Percentiles rank a stretch among this genome's conserved stretches.
These are phyloP conservation scores for Aspergillus saccharolyticus DNA, from an alignment of 495 filamentous ascomycete species.

Conservation along the genomic window DNA sequence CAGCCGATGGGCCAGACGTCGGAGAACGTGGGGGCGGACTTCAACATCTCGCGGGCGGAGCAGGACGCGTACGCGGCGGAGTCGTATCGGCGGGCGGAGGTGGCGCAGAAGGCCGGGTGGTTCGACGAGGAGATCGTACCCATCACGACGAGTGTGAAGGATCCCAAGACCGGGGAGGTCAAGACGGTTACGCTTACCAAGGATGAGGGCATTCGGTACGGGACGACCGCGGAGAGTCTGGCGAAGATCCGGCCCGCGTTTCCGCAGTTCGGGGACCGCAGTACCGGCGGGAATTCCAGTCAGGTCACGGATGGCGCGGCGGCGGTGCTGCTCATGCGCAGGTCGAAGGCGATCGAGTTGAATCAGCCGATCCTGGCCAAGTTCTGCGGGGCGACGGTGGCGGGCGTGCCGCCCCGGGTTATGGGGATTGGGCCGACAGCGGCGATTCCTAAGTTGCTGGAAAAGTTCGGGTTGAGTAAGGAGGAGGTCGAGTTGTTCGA, in stretches of 20 bases:
- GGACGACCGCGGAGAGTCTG: constrained; percentile 78
- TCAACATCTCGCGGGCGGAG: constrained; percentile 69
- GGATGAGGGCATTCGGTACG: constrained; percentile 85
- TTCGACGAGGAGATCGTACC: constrained; percentile 94
- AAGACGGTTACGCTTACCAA: constrained; percentile 70
- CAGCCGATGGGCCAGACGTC: constrained; percentile 97
- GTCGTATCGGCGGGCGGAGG: constrained; percentile 80
- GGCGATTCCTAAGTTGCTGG: constrained; percentile 89
- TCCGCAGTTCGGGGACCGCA: constrained; percentile 78
- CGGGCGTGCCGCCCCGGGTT: constrained; percentile 82
- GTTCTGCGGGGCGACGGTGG: constrained; percentile 86
- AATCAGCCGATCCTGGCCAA: constrained; percentile 92
- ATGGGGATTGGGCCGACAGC: constrained; percentile 97
- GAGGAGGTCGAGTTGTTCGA: constrained; percentile 86
- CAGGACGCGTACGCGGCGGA: constrained; percentile 86
- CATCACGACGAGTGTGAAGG: constrained; percentile 74
- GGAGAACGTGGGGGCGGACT: constrained; percentile 93
- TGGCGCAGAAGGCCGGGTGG: constrained; percentile 86
- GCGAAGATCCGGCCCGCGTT: constrained; percentile 89
- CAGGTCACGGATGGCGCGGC: constrained; percentile 97
- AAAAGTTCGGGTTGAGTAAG: constrained; percentile 71
- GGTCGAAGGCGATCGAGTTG: constrained; percentile 79
- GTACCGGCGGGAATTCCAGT: constrained; percentile 90
- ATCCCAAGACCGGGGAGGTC: constrained; percentile 71
- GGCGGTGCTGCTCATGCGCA: constrained; percentile 88